Evolutionary conservation across 306 rosid species (phyloP).

Genomic region (Quercus cerris): DNA sequence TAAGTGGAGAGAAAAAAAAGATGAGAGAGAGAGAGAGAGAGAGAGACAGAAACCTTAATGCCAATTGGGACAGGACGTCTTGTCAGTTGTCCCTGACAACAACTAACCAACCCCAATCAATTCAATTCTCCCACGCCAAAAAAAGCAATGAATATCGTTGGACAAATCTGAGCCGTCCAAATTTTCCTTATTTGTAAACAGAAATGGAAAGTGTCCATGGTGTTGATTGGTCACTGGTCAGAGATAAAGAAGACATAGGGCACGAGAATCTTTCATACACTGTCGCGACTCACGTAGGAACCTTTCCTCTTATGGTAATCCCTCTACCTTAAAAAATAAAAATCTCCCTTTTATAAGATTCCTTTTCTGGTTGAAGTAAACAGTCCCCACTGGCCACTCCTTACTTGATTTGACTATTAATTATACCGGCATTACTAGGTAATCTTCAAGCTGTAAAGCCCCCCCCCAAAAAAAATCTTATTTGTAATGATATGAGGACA

Average conservation of each 20-base stretch:
- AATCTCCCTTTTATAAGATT: not conserved
- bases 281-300: not conserved
- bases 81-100: conserved; percentile 16
- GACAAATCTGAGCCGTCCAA: conserved; percentile 2
- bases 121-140: not conserved
- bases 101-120: not conserved
- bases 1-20: not conserved
- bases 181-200: not conserved
- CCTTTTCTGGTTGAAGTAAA: not conserved
- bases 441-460: not conserved
- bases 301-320: conserved; percentile 29
- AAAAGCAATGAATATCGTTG: no score
- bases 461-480: not conserved
- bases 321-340: not conserved
- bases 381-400: not conserved
- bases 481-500: not conserved
- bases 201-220: not conserved
- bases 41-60: conserved; percentile 35
- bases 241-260: conserved; percentile 8
- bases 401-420: not conserved
- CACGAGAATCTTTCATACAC: conserved; percentile 16
- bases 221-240: not conserved
- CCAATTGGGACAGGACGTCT: conserved; percentile 30
- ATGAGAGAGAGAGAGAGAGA: not conserved
- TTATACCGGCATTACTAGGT: not conserved